These are phyloP conservation scores for Crithidia sp. DNA, from an alignment of 208 protist genomes.

Conservation along the genomic window DNA sequence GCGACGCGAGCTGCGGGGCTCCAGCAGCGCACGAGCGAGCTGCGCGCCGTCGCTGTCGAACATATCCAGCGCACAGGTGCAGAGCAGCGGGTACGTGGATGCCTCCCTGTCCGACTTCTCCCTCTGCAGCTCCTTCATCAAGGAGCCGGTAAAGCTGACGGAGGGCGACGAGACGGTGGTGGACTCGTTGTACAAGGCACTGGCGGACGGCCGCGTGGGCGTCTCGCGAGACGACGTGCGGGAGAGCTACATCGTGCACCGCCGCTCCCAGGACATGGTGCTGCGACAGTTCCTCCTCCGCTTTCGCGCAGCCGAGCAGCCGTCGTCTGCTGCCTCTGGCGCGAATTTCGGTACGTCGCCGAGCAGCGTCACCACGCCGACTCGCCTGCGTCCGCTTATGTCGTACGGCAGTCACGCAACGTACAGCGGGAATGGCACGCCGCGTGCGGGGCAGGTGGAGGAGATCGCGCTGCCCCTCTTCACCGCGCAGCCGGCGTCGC, in stretches of 20 bases:
- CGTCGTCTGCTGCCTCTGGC: background rate
- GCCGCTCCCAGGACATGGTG: slow-evolving; percentile 30
- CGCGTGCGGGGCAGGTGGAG: background rate
- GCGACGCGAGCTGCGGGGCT: slow-evolving; percentile 7
- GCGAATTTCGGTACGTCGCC: background rate
- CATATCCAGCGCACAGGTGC: background rate
- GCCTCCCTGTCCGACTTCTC: slow-evolving; percentile 13
- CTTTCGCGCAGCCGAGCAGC: background rate
- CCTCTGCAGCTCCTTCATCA: slow-evolving; percentile 10
- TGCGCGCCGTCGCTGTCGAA: background rate
- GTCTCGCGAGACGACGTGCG: slow-evolving; percentile 27
- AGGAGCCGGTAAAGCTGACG: slow-evolving; percentile 15
- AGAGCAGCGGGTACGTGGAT: background rate
- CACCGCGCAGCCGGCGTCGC: background rate
- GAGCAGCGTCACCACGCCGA: background rate
- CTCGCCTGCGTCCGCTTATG: background rate
- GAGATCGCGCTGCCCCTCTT: slow-evolving; percentile 9
- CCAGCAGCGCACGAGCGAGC: slow-evolving; percentile 13
- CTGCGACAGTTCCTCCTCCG: slow-evolving; percentile 30
- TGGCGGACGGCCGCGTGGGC: slow-evolving; percentile 19
- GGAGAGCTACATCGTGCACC: slow-evolving; percentile 38
- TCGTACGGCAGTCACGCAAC: background rate
- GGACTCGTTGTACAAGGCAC: slow-evolving; percentile 26
- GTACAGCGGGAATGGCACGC: slow-evolving; percentile 18
- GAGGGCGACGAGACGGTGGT: slow-evolving; percentile 33